Conservation (phyloP, 1,284 basidiomycete genomes). For the Naganishia cerealis region DNA sequence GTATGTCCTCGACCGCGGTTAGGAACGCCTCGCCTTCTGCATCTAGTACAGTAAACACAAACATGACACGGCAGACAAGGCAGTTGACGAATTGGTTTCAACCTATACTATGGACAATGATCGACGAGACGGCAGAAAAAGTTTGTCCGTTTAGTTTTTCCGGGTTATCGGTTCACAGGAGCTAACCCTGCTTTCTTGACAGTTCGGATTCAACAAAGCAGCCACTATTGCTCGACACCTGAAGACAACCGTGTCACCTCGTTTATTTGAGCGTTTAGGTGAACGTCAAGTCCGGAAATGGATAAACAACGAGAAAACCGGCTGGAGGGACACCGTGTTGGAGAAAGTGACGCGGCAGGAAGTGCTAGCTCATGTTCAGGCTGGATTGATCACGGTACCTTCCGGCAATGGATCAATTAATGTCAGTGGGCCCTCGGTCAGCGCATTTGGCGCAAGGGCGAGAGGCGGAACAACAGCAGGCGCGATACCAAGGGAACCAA, state of each 20-base stretch:
- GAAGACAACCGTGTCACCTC: constrained; percentile 7
- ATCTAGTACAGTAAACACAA: not conserved
- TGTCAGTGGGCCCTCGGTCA: not conserved
- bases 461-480: not conserved
- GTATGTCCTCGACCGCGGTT: not conserved
- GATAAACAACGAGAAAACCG: constrained; percentile 14
- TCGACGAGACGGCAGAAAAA: constrained; percentile 16
- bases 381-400: constrained; percentile 6
- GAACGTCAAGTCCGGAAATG: constrained; percentile 19
- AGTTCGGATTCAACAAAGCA: constrained; percentile 15
- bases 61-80: not conserved
- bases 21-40: not conserved
- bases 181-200: not conserved
- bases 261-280: constrained; percentile 1
- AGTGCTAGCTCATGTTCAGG: constrained; percentile 13
- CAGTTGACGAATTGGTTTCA: constrained; percentile 21
- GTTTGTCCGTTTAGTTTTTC: not conserved
- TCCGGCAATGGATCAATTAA: not conserved
- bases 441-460: not conserved
- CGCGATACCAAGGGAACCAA: not conserved
- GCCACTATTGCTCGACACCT: constrained; percentile 12
- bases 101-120: constrained; percentile 14
- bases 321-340: constrained; percentile 2
- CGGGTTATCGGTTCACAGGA: too few relatives aligned
- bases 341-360: constrained; percentile 14